Base-by-base conservation (phyloP, 331 rosid genomes). In the Pyrus hybrid region DNA sequence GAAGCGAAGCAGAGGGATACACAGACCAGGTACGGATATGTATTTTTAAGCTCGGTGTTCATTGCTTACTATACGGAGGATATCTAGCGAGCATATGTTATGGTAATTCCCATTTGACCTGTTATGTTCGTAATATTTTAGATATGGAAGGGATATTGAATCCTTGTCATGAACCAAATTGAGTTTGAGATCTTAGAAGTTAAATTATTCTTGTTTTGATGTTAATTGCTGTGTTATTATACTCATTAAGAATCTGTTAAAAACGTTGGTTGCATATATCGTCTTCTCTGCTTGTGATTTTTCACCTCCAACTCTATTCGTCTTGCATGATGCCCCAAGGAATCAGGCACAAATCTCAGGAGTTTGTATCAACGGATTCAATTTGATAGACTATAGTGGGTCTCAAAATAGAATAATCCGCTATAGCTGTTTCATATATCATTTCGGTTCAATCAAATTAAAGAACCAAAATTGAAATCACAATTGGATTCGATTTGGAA, bases 31-130 rank as follows among this genome's bases (percentile, higher is more conserved):
- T 60, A 71, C 63, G 86, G 69, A 35, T 29, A 67, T 35, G 62
- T 16, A 74, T 84, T 45, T 64, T 83, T 71, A 82, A 80, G 76
- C 89, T 87, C 25, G 88, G 91, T 18, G 70, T 79, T 20, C 93
- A 92, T 71, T 92, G 92, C 85, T 77, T 87, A 75, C 66, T 72
- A 3, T 90, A 87, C 81, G 97, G 97, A 64, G 88, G 89, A 70
- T 82, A 83, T 68, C 80, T 90, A 72, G 87, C 85, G 45, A 68
- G 73, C 71, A 81, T 87, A 70, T 90, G 92, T 77, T 88, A 81
- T 61, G 91, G 90, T 25, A 73, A 77, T 80, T 84, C 86, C 57
- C 73, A 77, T 68, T 77, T 79, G 80, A 72, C 76, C 56, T 28
- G 76, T 74, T 82, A 80, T 56, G 81, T 71, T 74, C 85, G 64